phyloP scores from a whole-genome alignment of 768 basidiomycete genomes.

The Hypholoma sublateritium region DNA sequence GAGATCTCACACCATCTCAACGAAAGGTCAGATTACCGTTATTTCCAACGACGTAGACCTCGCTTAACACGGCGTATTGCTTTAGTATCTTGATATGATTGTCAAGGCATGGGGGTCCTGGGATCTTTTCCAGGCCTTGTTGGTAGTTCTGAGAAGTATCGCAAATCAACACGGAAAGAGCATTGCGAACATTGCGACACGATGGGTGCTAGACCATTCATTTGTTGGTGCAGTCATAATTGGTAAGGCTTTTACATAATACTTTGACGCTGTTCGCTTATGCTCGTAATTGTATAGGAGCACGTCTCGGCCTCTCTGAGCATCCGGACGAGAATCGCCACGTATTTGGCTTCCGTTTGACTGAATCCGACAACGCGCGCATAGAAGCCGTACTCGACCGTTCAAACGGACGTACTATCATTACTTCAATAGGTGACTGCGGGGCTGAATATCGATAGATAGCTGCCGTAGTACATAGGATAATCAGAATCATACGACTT shows the following conservation, averaged over 20 bases:
- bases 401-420: conserved; percentile 64
- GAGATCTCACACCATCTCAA: conserved; percentile 75
- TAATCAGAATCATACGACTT: too few species aligned
- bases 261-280: background rate
- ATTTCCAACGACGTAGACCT: background rate
- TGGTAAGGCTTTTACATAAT: conserved; percentile 39
- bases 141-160: conserved; percentile 57
- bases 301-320: conserved; percentile 73
- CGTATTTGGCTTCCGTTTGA: conserved; percentile 59
- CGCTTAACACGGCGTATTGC: background rate
- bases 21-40: conserved; percentile 54
- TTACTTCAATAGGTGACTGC: conserved; percentile 76
- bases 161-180: conserved; percentile 68
- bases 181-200: conserved; percentile 77
- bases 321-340: conserved; percentile 68
- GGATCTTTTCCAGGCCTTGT: conserved; percentile 69
- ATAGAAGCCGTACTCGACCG: conserved; percentile 63
- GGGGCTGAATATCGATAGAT: conserved; percentile 76
- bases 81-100: conserved; percentile 85
- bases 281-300: conserved; percentile 41
- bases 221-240: conserved; percentile 81
- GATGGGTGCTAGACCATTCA: conserved; percentile 79
- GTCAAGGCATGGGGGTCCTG: conserved; percentile 77
- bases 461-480: too few species aligned
- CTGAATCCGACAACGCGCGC: conserved; percentile 52